These are phyloP conservation scores for Penicillium cinerascens DNA, from an alignment of 495 filamentous ascomycete genomes.

Conservation along the genomic window DNA sequence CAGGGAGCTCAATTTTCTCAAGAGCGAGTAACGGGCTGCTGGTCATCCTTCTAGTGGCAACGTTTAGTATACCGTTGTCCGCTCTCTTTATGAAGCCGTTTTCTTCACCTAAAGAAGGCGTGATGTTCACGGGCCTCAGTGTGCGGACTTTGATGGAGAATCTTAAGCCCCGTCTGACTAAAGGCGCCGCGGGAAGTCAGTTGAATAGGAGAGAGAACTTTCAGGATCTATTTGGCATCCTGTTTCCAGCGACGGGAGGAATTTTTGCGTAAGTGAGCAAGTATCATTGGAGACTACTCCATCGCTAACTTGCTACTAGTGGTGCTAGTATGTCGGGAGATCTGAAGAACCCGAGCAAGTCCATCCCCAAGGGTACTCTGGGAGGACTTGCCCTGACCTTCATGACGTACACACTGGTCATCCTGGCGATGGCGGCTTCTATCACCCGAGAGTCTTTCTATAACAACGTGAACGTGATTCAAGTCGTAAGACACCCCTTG, in stretches of 20 bases:
- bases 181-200: constrained; percentile 64
- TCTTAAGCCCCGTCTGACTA: constrained; percentile 64
- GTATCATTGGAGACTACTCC: neutral
- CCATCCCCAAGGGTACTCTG: constrained; percentile 79
- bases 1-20: constrained; percentile 77
- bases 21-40: constrained; percentile 78
- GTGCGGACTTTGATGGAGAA: constrained; percentile 66
- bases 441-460: constrained; percentile 72
- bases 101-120: constrained; percentile 52
- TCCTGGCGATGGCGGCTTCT: constrained; percentile 75
- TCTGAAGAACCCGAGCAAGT: constrained; percentile 75
- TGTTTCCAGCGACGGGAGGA: constrained; percentile 82
- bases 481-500: constrained; percentile 50
- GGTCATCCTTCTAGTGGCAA: constrained; percentile 66
- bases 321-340: constrained; percentile 93
- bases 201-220: constrained; percentile 66
- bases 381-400: constrained; percentile 75
- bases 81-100: constrained; percentile 66
- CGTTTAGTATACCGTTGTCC: constrained; percentile 79
- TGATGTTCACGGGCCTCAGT: constrained; percentile 75
- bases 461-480: constrained; percentile 72
- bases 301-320: constrained; percentile 30
- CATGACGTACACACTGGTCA: constrained; percentile 69
- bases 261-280: constrained; percentile 55
- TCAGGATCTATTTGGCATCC: constrained; percentile 79